Evolutionary conservation across 306 rosid genomes (phyloP), one percentile per base, ranked within the genome.

Genomic region (Urtica urens): DNA sequence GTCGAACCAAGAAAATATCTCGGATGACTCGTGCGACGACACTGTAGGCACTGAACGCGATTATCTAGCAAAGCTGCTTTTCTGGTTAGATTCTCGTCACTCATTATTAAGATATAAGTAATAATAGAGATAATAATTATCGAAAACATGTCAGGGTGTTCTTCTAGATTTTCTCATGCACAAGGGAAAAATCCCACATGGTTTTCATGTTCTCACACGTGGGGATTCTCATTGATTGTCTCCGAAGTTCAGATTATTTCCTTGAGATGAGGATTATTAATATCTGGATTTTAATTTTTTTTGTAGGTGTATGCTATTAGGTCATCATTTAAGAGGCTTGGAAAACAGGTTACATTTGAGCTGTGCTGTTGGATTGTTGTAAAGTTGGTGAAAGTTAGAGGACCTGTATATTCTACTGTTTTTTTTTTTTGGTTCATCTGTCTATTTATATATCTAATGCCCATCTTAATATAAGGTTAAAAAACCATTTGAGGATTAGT

Each of bases 241-340:
- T 38, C 49, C 21, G 37, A 64, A 2, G 2, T 20, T 4, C 24
- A 22, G 23, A 18, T 24, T 19, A 22, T 35, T 34, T 23, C 25
- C 51, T 21, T 31, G 18, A 24, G 23, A 40, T 42, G 1, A 26
- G 39, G 23, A 19, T 26, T 49, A 14, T 49, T 53, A 23, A 49
- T 4, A 28, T 35, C 35, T 40, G 44, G 55, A 33, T 49, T 34
- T 23, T 11, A n/a, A n/a, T 47, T 19, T 0, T 50, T 8, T 52
- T 66, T 42, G 62, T 86, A 92, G 99, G 99, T 92, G 99, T 59
- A 92, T 92, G 99, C 70, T 92, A 46, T 65, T 92, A 68, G 99
- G 99, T 46, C 99, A 92, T 65, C 99, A 85, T 74, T 67, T 92
- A 43, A 75, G 94, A 70, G 95, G 99, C 62, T 81, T 92, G 86